These are phyloP conservation scores for Aspergillus baeticus DNA, from an alignment of 495 filamentous ascomycete genomes.

Conservation along the genomic window DNA sequence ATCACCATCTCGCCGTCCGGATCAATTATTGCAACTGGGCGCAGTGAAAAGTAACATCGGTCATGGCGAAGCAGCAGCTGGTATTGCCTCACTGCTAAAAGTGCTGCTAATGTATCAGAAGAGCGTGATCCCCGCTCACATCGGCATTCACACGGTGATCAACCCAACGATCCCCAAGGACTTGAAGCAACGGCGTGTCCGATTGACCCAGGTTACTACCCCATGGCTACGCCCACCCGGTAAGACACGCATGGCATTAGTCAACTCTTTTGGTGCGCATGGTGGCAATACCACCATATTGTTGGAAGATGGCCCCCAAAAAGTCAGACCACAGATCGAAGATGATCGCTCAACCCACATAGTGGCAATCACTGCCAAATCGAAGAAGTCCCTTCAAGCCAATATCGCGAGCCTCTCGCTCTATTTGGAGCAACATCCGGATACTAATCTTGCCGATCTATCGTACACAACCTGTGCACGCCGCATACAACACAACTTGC, in stretches of 20 bases:
- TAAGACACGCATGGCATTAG: constrained; percentile 24
- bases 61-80: constrained; percentile 39
- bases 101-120: constrained; percentile 32
- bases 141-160: constrained; percentile 46
- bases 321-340: background rate
- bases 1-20: background rate
- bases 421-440: constrained; percentile 30
- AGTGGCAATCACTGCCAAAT: constrained; percentile 37
- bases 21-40: constrained; percentile 22
- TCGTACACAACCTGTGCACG: constrained; percentile 44
- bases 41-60: constrained; percentile 41
- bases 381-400: constrained; percentile 28
- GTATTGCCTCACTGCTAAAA: constrained; percentile 34
- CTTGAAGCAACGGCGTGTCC: constrained; percentile 33
- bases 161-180: constrained; percentile 33
- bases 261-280: constrained; percentile 42
- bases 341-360: constrained; percentile 15
- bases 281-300: constrained; percentile 17
- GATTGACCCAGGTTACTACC: background rate
- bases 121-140: constrained; percentile 32
- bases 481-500: constrained; percentile 36
- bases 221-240: constrained; percentile 9
- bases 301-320: constrained; percentile 11
- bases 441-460: constrained; percentile 30
- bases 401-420: constrained; percentile 36